Base-by-base conservation (phyloP, 1,139 yeast species). In the Wickerhamomyces sp. region DNA sequence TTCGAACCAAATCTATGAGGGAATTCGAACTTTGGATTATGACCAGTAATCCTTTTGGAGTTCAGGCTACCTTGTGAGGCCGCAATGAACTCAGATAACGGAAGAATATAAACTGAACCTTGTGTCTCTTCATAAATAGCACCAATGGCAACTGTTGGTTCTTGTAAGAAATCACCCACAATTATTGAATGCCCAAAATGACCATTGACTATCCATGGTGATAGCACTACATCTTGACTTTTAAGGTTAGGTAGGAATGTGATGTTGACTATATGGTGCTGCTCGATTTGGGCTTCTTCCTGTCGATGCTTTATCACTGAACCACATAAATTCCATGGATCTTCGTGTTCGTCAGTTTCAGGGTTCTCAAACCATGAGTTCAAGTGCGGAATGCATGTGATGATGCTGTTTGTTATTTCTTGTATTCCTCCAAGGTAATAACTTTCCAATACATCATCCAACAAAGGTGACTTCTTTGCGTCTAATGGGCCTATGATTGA, bases 381-480 rank as follows among this genome's bases (percentile, higher is more conserved):
- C 22, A 74, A 45, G 6, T 52, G 52, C 3, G 50, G 42, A 9
- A 64, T 16, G 40, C 81, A 75, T 16, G 44, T 49, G 7, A 55
- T 42, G 3, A 65, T 56, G 1, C 74, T 59, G 28, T 52, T 46
- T 4, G 62, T 53, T 37, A 74, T 65, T 31, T 73, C 78, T 16
- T 62, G 58, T 6, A 72, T 36, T 0, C 81, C 81, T 2, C 82
- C 81, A 29, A 68, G 58, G 38, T 57, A 70, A 40, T 75, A 75
- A 18, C 55, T 58, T 31, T 71, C 75, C 11, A 75, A 36, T 4
- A 62, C 42, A 15, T 63, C 62, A 26, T 57, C 58, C 25, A 71
- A 46, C 10, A 69, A 44, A 0, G 79, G 78, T 1, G 77, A 70
- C 25, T 55, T 50, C 18, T 50, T 45, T 0, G 64, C 57, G 36